Percentiles rank a stretch among this genome's conserved stretches.
Evolutionary conservation across 2,329 filamentous ascomycete species (phyloP).

Genomic region (Alternaria sp.): DNA sequence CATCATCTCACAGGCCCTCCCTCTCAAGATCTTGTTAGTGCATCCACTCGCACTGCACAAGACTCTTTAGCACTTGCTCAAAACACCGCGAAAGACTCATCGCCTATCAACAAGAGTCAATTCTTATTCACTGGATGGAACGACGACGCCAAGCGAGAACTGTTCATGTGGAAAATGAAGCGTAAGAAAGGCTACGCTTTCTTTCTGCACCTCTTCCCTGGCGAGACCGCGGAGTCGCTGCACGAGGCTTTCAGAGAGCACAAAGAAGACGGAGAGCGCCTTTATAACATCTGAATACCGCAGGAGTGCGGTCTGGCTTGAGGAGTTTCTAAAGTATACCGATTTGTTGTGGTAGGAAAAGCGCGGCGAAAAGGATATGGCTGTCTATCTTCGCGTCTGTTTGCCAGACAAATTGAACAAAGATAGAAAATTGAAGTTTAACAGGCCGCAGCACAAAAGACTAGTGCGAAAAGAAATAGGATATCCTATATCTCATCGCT

Average conservation of each 20-base stretch:
- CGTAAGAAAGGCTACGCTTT: conserved; percentile 8
- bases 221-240: conserved; percentile 10
- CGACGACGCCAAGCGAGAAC: conserved; percentile 9
- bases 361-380: neutral
- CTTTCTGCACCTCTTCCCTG: conserved; percentile 10
- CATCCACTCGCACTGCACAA: neutral
- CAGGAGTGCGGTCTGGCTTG: neutral
- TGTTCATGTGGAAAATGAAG: conserved; percentile 13
- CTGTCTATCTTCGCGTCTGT: neutral
- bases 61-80: neutral
- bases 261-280: conserved; percentile 4
- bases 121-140: conserved; percentile 13
- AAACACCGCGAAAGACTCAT: neutral
- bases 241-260: conserved; percentile 10
- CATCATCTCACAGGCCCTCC: neutral
- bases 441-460: neutral
- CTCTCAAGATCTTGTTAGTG: neutral
- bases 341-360: neutral
- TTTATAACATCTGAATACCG: neutral
- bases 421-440: neutral
- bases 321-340: neutral
- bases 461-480: neutral
- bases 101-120: neutral
- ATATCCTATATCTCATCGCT: neutral
- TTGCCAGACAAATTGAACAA: neutral